Conservation (phyloP, 805 yeast species). For the Candida patagonica region DNA sequence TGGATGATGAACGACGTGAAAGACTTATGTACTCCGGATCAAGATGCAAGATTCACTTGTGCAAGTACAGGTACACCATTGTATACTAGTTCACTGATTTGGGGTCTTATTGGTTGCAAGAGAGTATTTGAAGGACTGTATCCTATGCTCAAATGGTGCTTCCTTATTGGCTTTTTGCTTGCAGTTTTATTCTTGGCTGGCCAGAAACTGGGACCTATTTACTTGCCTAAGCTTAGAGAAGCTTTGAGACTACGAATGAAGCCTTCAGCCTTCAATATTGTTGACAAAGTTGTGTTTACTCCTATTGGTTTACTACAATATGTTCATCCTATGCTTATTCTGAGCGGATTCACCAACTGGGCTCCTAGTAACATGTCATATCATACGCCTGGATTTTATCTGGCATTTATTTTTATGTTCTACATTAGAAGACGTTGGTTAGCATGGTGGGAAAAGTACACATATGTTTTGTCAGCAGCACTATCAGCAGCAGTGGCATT, state of each 20-base stretch:
- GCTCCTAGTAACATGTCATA: conserved; percentile 12
- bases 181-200: conserved; percentile 1
- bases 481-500: conserved; percentile 56
- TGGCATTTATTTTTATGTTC: conserved; percentile 38
- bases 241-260: conserved; percentile 8
- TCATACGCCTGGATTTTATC: conserved; percentile 30
- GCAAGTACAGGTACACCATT: conserved; percentile 36
- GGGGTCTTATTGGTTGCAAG: conserved; percentile 41
- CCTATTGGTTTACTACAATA: conserved; percentile 2
- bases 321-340: conserved; percentile 34
- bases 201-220: neutral
- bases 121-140: conserved; percentile 32
- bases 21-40: conserved; percentile 23
- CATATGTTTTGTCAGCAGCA: conserved; percentile 46
- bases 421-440: conserved; percentile 38
- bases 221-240: neutral
- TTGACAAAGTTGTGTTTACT: conserved; percentile 15
- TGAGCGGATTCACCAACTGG: conserved; percentile 31
- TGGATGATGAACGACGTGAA: conserved; percentile 26
- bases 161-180: conserved; percentile 19
- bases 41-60: conserved; percentile 27
- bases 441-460: conserved; percentile 48
- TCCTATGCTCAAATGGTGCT: conserved; percentile 40
- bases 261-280: too few relatives aligned
- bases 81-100: conserved; percentile 34